Conservation (phyloP, 2,329 filamentous ascomycete genomes). For the Colletotrichum viniferum region DNA sequence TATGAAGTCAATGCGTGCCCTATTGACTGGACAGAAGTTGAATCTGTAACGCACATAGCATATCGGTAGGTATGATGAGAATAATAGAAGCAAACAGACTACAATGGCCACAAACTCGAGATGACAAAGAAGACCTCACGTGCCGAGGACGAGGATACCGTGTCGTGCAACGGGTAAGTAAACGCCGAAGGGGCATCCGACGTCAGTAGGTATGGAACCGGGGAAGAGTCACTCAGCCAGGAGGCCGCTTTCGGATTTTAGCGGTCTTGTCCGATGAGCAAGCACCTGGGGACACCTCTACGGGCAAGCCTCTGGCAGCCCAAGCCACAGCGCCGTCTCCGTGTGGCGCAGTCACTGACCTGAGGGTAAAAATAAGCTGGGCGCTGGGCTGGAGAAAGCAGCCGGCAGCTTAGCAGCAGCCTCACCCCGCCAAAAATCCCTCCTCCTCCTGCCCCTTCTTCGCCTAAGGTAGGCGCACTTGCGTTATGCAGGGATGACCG, state of each 20-base stretch:
- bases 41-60: not conserved
- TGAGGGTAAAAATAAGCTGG: not conserved
- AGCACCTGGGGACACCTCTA: not conserved
- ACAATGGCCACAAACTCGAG: not conserved
- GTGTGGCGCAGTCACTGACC: not conserved
- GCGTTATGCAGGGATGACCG: slow-evolving; percentile 17
- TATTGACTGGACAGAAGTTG: not conserved
- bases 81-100: not conserved
- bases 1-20: not conserved
- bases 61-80: not conserved
- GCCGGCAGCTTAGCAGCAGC: not conserved
- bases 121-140: not conserved
- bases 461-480: not conserved
- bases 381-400: not conserved
- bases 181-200: not conserved
- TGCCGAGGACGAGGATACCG: not conserved
- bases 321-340: not conserved
- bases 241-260: slow-evolving; percentile 11
- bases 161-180: not conserved
- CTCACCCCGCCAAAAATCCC: slow-evolving; percentile 1
- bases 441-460: not conserved
- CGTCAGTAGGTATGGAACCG: not conserved
- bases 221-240: not conserved
- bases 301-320: not conserved
- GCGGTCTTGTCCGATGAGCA: not conserved